Evolutionary conservation across 208 protist species (phyloP).

Genomic region (Herpetomonas tarakana): DNA sequence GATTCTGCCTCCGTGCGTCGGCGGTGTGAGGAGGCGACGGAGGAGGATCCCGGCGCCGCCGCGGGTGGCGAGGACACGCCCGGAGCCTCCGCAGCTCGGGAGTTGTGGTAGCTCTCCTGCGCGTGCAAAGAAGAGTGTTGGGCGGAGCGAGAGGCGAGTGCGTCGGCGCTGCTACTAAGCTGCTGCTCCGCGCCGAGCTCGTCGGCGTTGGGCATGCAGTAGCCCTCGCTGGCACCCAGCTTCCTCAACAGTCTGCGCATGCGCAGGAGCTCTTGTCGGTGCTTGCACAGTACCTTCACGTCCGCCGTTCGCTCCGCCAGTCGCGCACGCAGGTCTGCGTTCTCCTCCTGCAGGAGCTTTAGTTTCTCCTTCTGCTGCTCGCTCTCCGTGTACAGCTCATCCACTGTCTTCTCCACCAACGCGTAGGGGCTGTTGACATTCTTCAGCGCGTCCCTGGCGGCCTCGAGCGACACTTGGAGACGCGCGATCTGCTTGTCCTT

Average conservation of each 20-base stretch:
- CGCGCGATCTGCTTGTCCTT: constrained; percentile 70
- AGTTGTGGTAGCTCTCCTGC: not conserved
- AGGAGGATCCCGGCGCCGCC: not conserved
- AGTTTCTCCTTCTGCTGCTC: constrained; percentile 52
- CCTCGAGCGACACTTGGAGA: constrained; percentile 69
- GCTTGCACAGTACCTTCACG: constrained; percentile 58
- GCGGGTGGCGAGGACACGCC: too few species aligned
- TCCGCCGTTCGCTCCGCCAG: constrained; percentile 53
- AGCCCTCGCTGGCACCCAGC: constrained; percentile 54
- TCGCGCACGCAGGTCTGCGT: constrained; percentile 33
- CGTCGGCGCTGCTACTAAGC: too few species aligned
- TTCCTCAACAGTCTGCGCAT: constrained; percentile 67
- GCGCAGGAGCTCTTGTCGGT: constrained; percentile 72
- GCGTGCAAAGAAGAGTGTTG: not conserved
- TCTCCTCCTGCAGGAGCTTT: constrained; percentile 44
- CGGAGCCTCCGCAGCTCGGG: not conserved
- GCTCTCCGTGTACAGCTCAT: constrained; percentile 50
- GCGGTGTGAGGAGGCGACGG: not conserved
- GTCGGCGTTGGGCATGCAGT: constrained; percentile 13
- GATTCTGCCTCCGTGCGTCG: not conserved
- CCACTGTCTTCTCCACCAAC: constrained; percentile 70
- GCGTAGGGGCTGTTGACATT: constrained; percentile 85
- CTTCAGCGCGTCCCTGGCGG: constrained; percentile 74
- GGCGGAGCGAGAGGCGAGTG: not conserved
- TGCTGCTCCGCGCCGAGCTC: constrained; percentile 7